Evolutionary conservation across 495 filamentous ascomycete species (phyloP), one percentile per base, ranked within the genome.

Genomic region (Physcia stellaris): DNA sequence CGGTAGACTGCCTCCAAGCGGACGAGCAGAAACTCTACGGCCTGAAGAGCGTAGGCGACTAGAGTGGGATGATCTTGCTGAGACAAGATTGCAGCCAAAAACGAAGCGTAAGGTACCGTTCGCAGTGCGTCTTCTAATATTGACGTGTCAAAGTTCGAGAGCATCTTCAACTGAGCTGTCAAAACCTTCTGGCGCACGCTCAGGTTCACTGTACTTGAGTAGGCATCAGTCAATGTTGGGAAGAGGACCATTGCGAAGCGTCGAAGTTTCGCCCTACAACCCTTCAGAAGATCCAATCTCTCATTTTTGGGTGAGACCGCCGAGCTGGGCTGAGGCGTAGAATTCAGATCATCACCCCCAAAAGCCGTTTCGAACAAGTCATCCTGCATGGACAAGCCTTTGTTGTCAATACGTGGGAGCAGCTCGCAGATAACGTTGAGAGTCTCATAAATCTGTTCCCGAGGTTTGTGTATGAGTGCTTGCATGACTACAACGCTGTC

Each of bases 401-500:
- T 62, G 33, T 50, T 58, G 1, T 70, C 66, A 22, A 83, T 61
- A 11, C 64, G 70, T 2, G 92, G 92, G 19, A 99, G 69, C 12
- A 99, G 69, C 63, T 96, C 92, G 61, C 92, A 96, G 45, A 96
- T 86, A 40, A 99, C 87, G 56, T 94, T 95, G 40, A 99, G 72
- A 4, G 92, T 94, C 63, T 99, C 92, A 50, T 84, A 86, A 19
- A 99, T 80, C 55, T 96, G 92, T 51, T 99, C 90, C 31, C 86
- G 75, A n/a, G 90, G 90, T 24, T 87, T 75, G 52, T 96, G 92
- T 38, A 99, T 94, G 49, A 99, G 61, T 22, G 90, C 87, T 54
- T 99, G 90, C 92, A 99, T 96, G 57, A 96, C 87, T 34, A 99
- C 75, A 20, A 96, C 88, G 53, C 83, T 94, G 60, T 96, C 88